These are phyloP conservation scores for Rhododendron henanense DNA, from an alignment of 148 eudicot species.

Conservation along the genomic window DNA sequence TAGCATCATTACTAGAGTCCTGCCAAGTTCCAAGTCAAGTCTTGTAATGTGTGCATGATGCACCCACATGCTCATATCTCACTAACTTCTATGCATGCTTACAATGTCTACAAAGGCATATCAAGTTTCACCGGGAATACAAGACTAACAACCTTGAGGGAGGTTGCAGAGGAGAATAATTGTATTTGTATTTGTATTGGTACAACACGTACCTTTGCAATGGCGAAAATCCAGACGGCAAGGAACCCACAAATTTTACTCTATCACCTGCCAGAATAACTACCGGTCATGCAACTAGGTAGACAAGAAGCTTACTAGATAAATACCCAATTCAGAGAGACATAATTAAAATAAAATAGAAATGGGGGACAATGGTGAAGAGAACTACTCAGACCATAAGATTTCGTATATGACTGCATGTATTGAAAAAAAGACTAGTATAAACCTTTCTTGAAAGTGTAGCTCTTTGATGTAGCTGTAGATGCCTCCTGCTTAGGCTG, in stretches of 20 bases:
- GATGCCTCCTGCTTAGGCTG: constrained; percentile 82
- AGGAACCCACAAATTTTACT: constrained; percentile 68
- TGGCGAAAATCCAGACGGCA: constrained; percentile 35
- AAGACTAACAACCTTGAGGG: neutral
- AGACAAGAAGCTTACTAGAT: neutral
- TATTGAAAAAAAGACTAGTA: neutral
- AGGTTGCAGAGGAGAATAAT: neutral
- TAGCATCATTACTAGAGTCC: neutral
- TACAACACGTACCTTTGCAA: constrained; percentile 43
- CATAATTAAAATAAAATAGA: neutral
- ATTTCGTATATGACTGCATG: neutral
- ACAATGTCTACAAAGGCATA: neutral
- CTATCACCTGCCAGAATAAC: constrained; percentile 64
- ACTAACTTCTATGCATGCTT: neutral
- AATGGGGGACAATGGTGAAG: neutral
- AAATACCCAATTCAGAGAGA: neutral
- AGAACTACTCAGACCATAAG: constrained; percentile 1
- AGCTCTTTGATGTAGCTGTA: constrained; percentile 78
- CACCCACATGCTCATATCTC: neutral
- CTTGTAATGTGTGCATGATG: neutral
- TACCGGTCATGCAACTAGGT: constrained; percentile 6
- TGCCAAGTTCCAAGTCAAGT: neutral
- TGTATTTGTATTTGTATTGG: neutral
- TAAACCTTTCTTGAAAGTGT: constrained; percentile 75
- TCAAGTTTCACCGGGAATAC: neutral